phyloP scores from a whole-genome alignment of 345 rosid species.

The Noccaea caerulescens region DNA sequence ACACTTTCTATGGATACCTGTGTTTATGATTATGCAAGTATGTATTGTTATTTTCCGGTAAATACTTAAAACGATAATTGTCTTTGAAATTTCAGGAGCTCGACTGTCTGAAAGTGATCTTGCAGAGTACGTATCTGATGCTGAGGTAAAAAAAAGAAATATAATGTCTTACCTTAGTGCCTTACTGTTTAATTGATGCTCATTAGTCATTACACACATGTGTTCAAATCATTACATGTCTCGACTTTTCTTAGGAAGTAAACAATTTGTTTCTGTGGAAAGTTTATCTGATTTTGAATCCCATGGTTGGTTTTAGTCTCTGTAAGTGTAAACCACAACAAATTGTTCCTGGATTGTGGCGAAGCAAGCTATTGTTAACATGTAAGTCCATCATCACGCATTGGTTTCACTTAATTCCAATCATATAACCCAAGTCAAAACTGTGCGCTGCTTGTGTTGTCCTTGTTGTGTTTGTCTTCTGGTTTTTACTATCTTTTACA shows the following conservation, averaged over 20 bases:
- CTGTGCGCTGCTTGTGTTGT: conserved; percentile 5
- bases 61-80: not conserved
- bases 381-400: conserved; percentile 32
- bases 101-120: conserved; percentile 1
- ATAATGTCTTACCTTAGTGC: not conserved
- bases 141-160: conserved; percentile 38
- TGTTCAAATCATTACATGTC: not conserved
- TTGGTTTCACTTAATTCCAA: conserved; percentile 20
- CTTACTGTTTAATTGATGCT: conserved; percentile 13
- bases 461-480: conserved; percentile 10
- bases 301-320: conserved; percentile 38
- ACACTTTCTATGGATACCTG: not conserved
- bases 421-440: conserved; percentile 15
- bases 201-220: conserved; percentile 4
- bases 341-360: conserved; percentile 40
- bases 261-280: not conserved
- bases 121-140: conserved; percentile 39
- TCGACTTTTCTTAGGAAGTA: not conserved
- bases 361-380: conserved; percentile 27
- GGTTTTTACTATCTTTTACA: not conserved
- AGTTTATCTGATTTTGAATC: conserved; percentile 26
- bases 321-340: conserved; percentile 39
- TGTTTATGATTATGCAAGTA: not conserved
- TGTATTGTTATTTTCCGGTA: not conserved
- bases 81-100: conserved; percentile 26